Conservation (phyloP, 1,284 basidiomycete species). For the Clitocybe nebularis region DNA sequence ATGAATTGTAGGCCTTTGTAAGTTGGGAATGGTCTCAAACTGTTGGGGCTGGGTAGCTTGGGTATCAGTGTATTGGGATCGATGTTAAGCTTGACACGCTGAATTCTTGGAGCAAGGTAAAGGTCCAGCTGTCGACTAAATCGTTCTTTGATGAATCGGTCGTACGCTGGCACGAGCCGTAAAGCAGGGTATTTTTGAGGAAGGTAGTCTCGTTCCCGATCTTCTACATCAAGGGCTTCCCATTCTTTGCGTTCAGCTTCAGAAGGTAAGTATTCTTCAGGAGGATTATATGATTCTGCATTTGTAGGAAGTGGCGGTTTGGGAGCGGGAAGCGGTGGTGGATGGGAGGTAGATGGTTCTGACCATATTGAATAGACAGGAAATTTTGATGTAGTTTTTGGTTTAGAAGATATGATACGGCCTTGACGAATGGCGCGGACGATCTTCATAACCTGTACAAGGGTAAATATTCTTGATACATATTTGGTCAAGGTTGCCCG, state of each 20-base stretch:
- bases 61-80: slow-evolving; percentile 91
- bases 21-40: slow-evolving; percentile 92
- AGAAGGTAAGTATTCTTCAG: slow-evolving; percentile 94
- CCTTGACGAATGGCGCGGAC: slow-evolving; percentile 97
- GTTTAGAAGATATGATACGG: slow-evolving; percentile 88
- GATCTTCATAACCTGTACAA: slow-evolving; percentile 92
- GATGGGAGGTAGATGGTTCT: slow-evolving; percentile 58
- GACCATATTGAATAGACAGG: slow-evolving; percentile 92
- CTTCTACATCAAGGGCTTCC: slow-evolving; percentile 85
- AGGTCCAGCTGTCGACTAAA: slow-evolving; percentile 95
- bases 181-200: slow-evolving; percentile 86
- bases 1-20: slow-evolving; percentile 73
- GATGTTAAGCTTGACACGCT: slow-evolving; percentile 83
- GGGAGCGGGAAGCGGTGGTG: slow-evolving; percentile 89
- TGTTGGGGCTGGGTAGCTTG: slow-evolving; percentile 92
- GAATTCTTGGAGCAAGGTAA: slow-evolving; percentile 93
- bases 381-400: slow-evolving; percentile 69
- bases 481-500: not conserved
- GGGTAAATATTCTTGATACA: not conserved
- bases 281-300: slow-evolving; percentile 97
- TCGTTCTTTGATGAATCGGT: slow-evolving; percentile 89
- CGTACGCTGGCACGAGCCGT: slow-evolving; percentile 90
- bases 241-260: slow-evolving; percentile 82
- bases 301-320: slow-evolving; percentile 89
- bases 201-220: slow-evolving; percentile 88